Evolutionary conservation across 768 basidiomycete genomes (phyloP), one percentile per base, ranked within the genome.

Genomic region (Mrakia blollopis): DNA sequence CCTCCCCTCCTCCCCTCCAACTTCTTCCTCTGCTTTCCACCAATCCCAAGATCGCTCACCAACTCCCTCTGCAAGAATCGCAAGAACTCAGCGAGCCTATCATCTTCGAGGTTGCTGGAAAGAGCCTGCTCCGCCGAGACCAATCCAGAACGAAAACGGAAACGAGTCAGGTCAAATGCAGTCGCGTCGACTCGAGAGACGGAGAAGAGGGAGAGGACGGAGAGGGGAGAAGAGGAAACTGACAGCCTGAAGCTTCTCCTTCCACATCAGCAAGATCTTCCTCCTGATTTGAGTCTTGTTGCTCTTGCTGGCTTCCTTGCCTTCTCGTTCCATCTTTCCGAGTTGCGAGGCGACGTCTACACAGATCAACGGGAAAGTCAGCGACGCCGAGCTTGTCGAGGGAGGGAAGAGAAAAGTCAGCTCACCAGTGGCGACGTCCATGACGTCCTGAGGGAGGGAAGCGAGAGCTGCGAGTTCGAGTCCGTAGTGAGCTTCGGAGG

Each of bases 381-480:
- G 67, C 25, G 54, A n/a, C 37, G 32, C 18, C 37, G 16, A 32
- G n/a, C n/a, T 23, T 16, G 32, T 52, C 23, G 32, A 23, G 35
- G n/a, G 70, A 8, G 21, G 30, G 10, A 8, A 47, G 39, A 23
- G 65, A 25, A 25, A 81, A 85, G 92, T 83, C 87, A 87, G 81
- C 87, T 83, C 77, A 85, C 86, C 5, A 86, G 92, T 88, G 11
- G 89, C 83, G 30, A 87, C 87, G 6, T 80, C 79, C 60, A 94
- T 82, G 18, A 96, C 88, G 67, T 91, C 88, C 0, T 82, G 79
- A 0, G 96, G 96, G 0, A 99, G 85, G 81, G 94, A 93, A 0
- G 93, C 94, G 8, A 96, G 87, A 67, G 89, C 88, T 18, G 95
- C 94, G 37, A 98, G 87, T 80, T 97, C 92, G 16, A 99, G 85